Evolutionary conservation across 31 red algal species (phyloP).

Genomic region (Asparagopsis taxiformis): DNA sequence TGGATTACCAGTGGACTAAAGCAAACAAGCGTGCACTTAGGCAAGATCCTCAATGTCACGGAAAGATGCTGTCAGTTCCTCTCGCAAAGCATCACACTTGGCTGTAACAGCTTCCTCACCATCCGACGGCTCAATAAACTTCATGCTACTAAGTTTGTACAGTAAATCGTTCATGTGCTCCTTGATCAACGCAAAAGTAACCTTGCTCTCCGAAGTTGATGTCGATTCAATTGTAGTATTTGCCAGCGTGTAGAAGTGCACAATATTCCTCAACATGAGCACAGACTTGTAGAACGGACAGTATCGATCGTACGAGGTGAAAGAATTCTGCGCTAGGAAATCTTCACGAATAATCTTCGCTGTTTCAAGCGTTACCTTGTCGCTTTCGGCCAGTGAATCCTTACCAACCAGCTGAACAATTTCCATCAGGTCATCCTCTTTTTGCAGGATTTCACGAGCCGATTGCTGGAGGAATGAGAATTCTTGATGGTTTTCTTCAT

Average conservation of each 20-base stretch:
- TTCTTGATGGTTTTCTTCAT: conserved; percentile 88
- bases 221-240: conserved; percentile 74
- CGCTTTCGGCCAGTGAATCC: conserved; percentile 95
- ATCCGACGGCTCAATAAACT: conserved; percentile 91
- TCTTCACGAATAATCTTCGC: conserved; percentile 99
- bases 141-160: conserved; percentile 89
- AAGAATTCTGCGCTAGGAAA: conserved; percentile 98
- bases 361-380: conserved; percentile 95
- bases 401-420: conserved; percentile 99
- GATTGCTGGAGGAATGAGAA: conserved; percentile 85
- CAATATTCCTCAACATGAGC: conserved; percentile 94
- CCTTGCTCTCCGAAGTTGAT: conserved; percentile 52
- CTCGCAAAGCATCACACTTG: conserved; percentile 61
- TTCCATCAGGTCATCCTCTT: conserved; percentile 98
- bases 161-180: conserved; percentile 85
- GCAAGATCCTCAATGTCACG: conserved; percentile 92
- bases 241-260: conserved; percentile 90
- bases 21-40: conserved; percentile 69
- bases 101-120: conserved; percentile 72
- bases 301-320: conserved; percentile 93
- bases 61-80: conserved; percentile 86
- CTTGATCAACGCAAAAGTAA: conserved; percentile 84
- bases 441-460: conserved; percentile 90
- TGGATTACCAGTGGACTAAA: no score
- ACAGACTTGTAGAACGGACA: conserved; percentile 99